Evolutionary conservation across 2,329 filamentous ascomycete genomes (phyloP).

Genomic region (Gaeumannomyces sp.): DNA sequence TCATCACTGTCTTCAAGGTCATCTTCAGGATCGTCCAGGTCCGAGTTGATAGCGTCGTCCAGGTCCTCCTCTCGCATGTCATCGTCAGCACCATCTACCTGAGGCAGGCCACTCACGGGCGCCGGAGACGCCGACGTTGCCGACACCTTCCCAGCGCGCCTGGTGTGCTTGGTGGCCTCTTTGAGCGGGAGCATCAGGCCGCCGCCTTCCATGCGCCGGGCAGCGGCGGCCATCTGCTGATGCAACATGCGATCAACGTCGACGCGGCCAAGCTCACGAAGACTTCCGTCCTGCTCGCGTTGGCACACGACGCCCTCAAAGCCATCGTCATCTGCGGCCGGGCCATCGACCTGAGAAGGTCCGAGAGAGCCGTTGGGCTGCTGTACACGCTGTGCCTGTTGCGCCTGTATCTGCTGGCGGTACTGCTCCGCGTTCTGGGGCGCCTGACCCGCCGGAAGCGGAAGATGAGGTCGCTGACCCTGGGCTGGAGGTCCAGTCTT

Average conservation of each 20-base stretch:
- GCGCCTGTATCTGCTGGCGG: constrained; percentile 27
- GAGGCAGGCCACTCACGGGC: constrained; percentile 28
- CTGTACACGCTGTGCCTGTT: constrained; percentile 26
- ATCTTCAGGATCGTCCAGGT: constrained; percentile 92
- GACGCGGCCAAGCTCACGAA: constrained; percentile 49
- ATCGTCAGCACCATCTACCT: constrained; percentile 60
- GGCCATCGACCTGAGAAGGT: constrained; percentile 68
- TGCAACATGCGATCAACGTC: constrained; percentile 67
- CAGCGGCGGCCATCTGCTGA: constrained; percentile 57
- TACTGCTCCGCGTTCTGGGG: constrained; percentile 15
- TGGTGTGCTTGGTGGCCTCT: constrained; percentile 38
- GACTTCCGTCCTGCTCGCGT: constrained; percentile 46
- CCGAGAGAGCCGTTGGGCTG: constrained; percentile 36
- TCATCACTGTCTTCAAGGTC: constrained; percentile 78
- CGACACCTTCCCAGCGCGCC: background rate
- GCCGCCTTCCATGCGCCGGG: constrained; percentile 65
- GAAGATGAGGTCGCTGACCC: constrained; percentile 15
- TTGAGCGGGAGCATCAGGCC: constrained; percentile 69
- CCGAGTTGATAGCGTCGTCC: constrained; percentile 92
- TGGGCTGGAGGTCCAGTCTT: constrained; percentile 33
- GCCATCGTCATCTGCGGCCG: constrained; percentile 51
- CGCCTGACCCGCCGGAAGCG: constrained; percentile 3
- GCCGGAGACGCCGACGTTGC: background rate
- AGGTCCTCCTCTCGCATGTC: constrained; percentile 55
- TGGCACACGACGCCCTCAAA: constrained; percentile 55